phyloP scores from a whole-genome alignment of 306 rosid species.

The Castanea crenata region DNA sequence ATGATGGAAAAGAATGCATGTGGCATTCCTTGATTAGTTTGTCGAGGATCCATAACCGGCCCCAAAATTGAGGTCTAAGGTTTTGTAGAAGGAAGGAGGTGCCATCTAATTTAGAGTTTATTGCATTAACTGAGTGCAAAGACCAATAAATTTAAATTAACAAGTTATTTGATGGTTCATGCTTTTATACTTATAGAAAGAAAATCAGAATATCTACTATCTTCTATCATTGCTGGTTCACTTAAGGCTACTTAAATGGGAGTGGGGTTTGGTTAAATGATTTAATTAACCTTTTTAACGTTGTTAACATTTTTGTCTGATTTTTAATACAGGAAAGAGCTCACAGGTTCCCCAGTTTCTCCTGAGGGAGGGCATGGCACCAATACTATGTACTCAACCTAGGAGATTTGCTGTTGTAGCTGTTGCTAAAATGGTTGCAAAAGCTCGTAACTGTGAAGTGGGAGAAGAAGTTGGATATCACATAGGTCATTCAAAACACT shows the following conservation, averaged over 20 bases:
- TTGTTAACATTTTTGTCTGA: constrained; percentile 3
- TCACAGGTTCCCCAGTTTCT: constrained; percentile 94
- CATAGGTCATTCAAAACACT: constrained; percentile 72
- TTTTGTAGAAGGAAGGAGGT: no score
- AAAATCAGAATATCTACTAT: not conserved
- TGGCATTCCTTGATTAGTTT: no score
- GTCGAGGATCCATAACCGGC: no score
- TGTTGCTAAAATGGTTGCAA: constrained; percentile 84
- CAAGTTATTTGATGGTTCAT: not conserved
- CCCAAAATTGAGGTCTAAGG: no score
- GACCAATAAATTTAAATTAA: not conserved
- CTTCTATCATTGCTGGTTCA: constrained; percentile 1
- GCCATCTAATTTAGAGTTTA: no score
- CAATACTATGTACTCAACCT: constrained; percentile 82
- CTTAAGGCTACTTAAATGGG: not conserved
- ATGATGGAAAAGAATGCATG: no score
- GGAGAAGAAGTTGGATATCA: constrained; percentile 93
- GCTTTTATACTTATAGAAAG: constrained; percentile 9
- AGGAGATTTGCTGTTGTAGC: constrained; percentile 92
- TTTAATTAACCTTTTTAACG: constrained; percentile 16
- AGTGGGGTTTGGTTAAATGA: not conserved
- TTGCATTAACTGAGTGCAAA: not conserved
- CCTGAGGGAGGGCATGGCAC: constrained; percentile 69
- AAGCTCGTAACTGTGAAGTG: constrained; percentile 65
- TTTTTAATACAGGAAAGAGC: constrained; percentile 67